phyloP scores from a whole-genome alignment of 352 stramenopile genomes.

The Pilasporangium apinafurcum region DNA sequence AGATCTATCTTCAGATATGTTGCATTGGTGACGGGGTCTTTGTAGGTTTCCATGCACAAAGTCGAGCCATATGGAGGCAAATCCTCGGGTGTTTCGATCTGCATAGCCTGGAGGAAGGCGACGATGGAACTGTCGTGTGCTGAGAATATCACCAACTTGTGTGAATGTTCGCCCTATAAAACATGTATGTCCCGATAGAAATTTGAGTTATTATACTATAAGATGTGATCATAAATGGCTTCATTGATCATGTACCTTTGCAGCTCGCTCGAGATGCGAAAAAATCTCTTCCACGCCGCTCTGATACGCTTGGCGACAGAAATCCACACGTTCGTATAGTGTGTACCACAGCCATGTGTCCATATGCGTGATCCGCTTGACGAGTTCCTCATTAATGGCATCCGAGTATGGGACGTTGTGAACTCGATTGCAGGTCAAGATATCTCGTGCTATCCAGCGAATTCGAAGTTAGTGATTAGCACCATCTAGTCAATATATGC shows the following conservation, averaged over 20 bases:
- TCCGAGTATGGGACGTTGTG: conserved; percentile 11
- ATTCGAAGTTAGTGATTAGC: no score
- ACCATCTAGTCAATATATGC: no score
- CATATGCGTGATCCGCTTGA: conserved; percentile 6
- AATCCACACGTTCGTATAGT: conserved; percentile 12
- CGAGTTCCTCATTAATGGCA: conserved; percentile 8
- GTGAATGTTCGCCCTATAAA: background rate
- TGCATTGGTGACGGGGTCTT: background rate
- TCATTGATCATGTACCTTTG: background rate
- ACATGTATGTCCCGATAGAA: background rate
- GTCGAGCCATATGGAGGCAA: conserved; percentile 8
- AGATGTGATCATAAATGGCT: background rate
- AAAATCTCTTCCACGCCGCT: conserved; percentile 6
- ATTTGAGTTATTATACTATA: background rate
- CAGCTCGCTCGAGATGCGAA: conserved; percentile 1
- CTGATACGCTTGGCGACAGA: conserved; percentile 11
- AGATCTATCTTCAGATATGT: conserved; percentile 4
- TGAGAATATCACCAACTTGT: conserved; percentile 17
- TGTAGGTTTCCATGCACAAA: conserved; percentile 8
- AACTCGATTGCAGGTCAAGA: conserved; percentile 15
- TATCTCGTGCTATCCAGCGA: conserved; percentile 19
- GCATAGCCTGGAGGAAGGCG: conserved; percentile 12
- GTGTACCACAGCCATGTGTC: conserved; percentile 20
- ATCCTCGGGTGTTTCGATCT: conserved; percentile 7
- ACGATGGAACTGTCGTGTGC: conserved; percentile 21